Base-by-base conservation (phyloP, 2,329 filamentous ascomycete genomes). In the Talaromyces islandicus region DNA sequence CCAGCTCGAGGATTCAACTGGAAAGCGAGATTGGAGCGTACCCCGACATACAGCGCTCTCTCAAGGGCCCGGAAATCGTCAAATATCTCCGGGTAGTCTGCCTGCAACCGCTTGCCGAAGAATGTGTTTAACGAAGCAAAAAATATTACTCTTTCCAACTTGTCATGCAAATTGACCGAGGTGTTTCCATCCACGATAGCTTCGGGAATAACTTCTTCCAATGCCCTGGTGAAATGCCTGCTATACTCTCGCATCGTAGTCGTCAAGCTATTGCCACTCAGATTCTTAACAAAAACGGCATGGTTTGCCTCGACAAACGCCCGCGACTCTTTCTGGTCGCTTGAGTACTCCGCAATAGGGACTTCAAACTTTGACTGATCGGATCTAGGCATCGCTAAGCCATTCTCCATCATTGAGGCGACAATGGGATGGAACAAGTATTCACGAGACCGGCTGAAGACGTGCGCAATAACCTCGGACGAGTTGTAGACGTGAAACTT, bases 391-490 rank as follows among this genome's bases (percentile, higher is more conserved):
- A 62, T 48, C 27, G 50, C 60, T 30, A 62, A 17, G 24, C 56
- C 60, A 48, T 62, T 62, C 14, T 54, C 54, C 60, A 62, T 62
- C 60, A 62, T 62, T 17, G 60, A 62, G 19, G 60, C 58, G 29
- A 62, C 60, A 7, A 62, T 56, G n/a, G 60, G 60, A 24, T 62
- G 41, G 25, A 58, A 62, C 30, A 62, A 30, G 27, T 56, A 62
- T n/a, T 62, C 57, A 5, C 60, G 60, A n/a, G 60, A 54, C 4
- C 55, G 54, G 10, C 51, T 62, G 29, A 62, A 62, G 17, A 62
- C 52, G 51, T 53, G 41, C 14, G 55, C 54, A 41, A 55, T 43
- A 10, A 56, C 55, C 25, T 59, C 57, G 3, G 60, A 56, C 25
- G 60, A 62, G 53, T 53, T 56, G 24, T 59, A 62, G 4, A 62